These are phyloP conservation scores for Coemansia sp. DNA, from an alignment of 192 early-diverging fungal genomes.

Conservation along the genomic window DNA sequence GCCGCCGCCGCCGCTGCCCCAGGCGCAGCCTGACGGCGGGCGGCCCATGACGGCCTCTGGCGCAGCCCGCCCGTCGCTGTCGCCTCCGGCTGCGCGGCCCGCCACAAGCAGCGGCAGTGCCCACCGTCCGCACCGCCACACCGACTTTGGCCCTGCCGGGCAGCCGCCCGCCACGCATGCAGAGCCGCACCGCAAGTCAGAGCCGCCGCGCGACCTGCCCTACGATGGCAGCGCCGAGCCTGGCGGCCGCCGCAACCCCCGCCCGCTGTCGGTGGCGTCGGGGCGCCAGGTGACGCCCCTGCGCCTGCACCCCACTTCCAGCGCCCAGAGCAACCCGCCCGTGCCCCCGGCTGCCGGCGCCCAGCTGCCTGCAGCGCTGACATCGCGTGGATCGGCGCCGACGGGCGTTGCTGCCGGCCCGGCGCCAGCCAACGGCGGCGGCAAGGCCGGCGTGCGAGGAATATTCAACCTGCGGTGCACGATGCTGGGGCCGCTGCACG, in stretches of 20 bases:
- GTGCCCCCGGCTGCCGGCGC: slow-evolving; percentile 16
- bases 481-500: slow-evolving; percentile 41
- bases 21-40: slow-evolving; percentile 4
- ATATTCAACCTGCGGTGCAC: slow-evolving; percentile 44
- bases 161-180: neutral
- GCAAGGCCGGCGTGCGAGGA: slow-evolving; percentile 22
- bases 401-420: slow-evolving; percentile 10
- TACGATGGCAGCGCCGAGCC: slow-evolving; percentile 16
- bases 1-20: slow-evolving; percentile 16
- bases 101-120: slow-evolving; percentile 32
- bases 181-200: slow-evolving; percentile 40
- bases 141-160: slow-evolving; percentile 34
- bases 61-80: slow-evolving; percentile 14
- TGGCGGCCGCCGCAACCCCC: slow-evolving; percentile 20
- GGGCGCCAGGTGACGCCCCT: slow-evolving; percentile 39
- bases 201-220: slow-evolving; percentile 33
- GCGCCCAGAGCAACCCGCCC: slow-evolving; percentile 26
- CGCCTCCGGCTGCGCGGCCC: slow-evolving; percentile 27
- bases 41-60: slow-evolving; percentile 34
- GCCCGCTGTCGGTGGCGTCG: slow-evolving; percentile 38
- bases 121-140: slow-evolving; percentile 36
- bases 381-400: slow-evolving; percentile 30
- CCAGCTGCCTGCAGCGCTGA: slow-evolving; percentile 39
- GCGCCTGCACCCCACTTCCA: slow-evolving; percentile 36
- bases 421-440: slow-evolving; percentile 7